phyloP scores from a whole-genome alignment of 1,139 yeast species.

The Yamadazyma triangularis region DNA sequence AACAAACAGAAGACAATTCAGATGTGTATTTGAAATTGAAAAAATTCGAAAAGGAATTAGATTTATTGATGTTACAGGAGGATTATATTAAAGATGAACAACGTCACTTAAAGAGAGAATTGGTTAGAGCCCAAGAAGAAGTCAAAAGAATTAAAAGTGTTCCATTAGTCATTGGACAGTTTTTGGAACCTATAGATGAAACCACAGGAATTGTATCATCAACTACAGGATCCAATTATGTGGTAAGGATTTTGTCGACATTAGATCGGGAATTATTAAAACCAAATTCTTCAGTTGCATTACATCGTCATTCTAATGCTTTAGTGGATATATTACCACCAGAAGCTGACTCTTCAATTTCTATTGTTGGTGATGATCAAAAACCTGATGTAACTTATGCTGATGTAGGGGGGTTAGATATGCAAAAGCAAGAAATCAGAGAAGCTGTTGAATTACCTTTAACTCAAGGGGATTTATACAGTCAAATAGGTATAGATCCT shows the following conservation, averaged over 20 bases:
- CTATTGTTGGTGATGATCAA: conserved; percentile 92
- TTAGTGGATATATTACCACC: conserved; percentile 96
- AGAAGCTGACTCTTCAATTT: conserved; percentile 95
- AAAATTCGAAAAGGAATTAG: conserved; percentile 85
- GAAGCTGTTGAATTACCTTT: conserved; percentile 98
- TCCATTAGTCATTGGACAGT: conserved; percentile 97
- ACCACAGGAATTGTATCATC: conserved; percentile 95
- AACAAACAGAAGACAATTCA: conserved; percentile 24
- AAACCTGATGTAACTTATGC: conserved; percentile 87
- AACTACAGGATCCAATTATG: conserved; percentile 96
- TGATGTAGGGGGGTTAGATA: conserved; percentile 97
- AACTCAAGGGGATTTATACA: conserved; percentile 92
- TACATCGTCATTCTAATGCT: conserved; percentile 97
- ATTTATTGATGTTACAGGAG: conserved; percentile 79
- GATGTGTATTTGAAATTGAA: conserved; percentile 84
- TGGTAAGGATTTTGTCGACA: conserved; percentile 89
- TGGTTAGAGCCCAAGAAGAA: conserved; percentile 96
- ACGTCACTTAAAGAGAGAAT: conserved; percentile 90
- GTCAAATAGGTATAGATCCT: conserved; percentile 98
- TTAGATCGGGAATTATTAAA: conserved; percentile 91
- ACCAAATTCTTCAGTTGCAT: conserved; percentile 92
- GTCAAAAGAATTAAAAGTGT: conserved; percentile 96
- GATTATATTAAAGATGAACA: conserved; percentile 97
- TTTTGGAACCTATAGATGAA: conserved; percentile 95
- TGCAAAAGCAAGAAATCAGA: conserved; percentile 98